Conservation (phyloP, 306 rosid species). For the Oxytropis ochrocephala region DNA sequence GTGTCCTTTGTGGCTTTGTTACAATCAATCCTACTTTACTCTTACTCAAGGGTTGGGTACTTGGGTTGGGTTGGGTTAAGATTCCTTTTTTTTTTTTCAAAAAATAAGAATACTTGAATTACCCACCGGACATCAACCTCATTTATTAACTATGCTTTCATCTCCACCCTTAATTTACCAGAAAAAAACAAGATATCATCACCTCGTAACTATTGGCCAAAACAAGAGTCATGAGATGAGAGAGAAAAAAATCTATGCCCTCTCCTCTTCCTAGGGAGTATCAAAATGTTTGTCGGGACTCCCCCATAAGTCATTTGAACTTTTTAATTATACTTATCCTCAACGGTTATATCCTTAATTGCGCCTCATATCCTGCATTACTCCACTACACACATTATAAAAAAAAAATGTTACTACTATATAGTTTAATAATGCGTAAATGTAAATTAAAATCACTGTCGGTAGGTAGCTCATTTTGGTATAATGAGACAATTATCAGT, state of each 20-base stretch:
- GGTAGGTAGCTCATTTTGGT: slow-evolving; percentile 11
- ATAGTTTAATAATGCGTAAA: not conserved
- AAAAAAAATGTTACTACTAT: not conserved
- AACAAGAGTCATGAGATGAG: not conserved
- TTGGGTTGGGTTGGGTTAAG: too few species aligned
- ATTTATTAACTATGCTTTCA: slow-evolving; percentile 24
- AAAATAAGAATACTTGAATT: slow-evolving; percentile 13
- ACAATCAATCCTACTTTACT: slow-evolving; percentile 30
- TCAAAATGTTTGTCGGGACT: slow-evolving; percentile 32
- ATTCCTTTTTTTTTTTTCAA: slow-evolving; percentile 22
- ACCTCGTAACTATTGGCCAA: slow-evolving; percentile 9
- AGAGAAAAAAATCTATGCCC: not conserved
- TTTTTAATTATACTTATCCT: slow-evolving; percentile 13
- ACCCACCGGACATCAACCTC: slow-evolving; percentile 23
- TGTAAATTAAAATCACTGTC: slow-evolving; percentile 9
- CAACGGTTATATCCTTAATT: slow-evolving; percentile 29
- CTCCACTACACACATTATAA: not conserved
- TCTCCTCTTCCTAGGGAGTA: slow-evolving; percentile 28
- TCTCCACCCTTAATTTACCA: slow-evolving; percentile 12
- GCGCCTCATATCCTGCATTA: not conserved
- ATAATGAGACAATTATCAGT: slow-evolving; percentile 17
- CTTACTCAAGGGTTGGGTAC: slow-evolving; percentile 28
- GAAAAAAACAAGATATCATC: not conserved
- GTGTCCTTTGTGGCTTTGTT: slow-evolving; percentile 34
- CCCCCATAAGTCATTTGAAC: slow-evolving; percentile 27